Percentiles rank a stretch among this genome's conserved stretches.
Conservation (phyloP, 768 basidiomycete genomes). For the Serpula lacrymans region DNA sequence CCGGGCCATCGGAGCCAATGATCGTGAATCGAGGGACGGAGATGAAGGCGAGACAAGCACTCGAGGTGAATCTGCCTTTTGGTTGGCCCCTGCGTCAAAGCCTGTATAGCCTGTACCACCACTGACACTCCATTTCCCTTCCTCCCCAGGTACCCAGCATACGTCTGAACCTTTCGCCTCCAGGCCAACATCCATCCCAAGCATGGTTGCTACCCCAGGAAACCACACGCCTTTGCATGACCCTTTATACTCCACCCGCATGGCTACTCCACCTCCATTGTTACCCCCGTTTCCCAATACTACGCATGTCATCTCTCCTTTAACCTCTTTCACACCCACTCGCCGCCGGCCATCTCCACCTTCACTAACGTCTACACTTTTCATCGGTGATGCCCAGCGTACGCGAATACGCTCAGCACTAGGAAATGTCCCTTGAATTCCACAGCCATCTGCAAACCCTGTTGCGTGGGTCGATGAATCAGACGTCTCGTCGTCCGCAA, state of each 20-base stretch:
- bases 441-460: conserved; percentile 55
- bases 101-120: conserved; percentile 73
- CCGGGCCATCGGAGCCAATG: conserved; percentile 21
- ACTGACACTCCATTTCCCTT: conserved; percentile 55
- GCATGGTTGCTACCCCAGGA: conserved; percentile 76
- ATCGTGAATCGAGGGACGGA: too few relatives aligned
- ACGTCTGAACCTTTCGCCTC: conserved; percentile 68
- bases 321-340: conserved; percentile 66
- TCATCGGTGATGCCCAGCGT: conserved; percentile 71
- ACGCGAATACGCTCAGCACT: conserved; percentile 73
- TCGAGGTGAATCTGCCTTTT: too few relatives aligned
- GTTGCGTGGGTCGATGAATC: conserved; percentile 57
- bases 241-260: conserved; percentile 69
- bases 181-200: conserved; percentile 74
- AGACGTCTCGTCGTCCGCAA: conserved; percentile 81
- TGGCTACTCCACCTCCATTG: conserved; percentile 50
- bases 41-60: not conserved
- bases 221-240: conserved; percentile 78
- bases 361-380: conserved; percentile 40
- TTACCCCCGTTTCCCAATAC: conserved; percentile 50
- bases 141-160: conserved; percentile 54
- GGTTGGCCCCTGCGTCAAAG: conserved; percentile 59
- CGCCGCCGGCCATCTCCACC: conserved; percentile 54
- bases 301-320: conserved; percentile 61
- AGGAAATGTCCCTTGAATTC: conserved; percentile 75